Conservation (phyloP, 768 basidiomycete genomes). For the Rhodotorula paludigena region DNA sequence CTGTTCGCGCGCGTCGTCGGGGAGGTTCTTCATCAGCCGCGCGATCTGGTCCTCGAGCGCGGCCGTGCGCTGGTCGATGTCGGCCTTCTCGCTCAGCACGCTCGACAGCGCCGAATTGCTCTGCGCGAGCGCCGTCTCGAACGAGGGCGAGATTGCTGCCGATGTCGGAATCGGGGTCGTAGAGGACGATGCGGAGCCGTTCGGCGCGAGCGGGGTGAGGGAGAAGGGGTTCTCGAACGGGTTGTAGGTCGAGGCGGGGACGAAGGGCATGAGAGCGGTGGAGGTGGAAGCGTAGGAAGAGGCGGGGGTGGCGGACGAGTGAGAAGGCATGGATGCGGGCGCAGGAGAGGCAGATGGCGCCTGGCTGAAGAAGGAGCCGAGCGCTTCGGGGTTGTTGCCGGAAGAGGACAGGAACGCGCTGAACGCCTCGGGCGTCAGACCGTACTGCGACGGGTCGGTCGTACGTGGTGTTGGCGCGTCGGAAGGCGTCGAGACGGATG, state of each 20-base stretch:
- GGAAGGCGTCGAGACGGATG: conserved; percentile 21
- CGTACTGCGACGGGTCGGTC: conserved; percentile 15
- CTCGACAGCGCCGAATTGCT: conserved; percentile 13
- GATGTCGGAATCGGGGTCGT: not conserved
- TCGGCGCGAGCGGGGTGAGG: not conserved
- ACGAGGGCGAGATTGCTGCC: conserved; percentile 9
- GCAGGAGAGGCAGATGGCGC: not conserved
- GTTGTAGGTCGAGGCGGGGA: not conserved
- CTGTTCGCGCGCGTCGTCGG: conserved; percentile 28
- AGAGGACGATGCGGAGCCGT: not conserved
- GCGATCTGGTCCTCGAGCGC: conserved; percentile 33
- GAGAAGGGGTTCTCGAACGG: conserved; percentile 4
- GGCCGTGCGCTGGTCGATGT: conserved; percentile 32
- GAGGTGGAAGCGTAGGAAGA: not conserved
- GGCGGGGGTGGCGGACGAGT: not conserved
- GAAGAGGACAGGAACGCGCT: conserved; percentile 19
- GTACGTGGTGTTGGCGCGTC: not conserved
- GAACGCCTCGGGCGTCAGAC: conserved; percentile 24
- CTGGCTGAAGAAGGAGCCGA: not conserved
- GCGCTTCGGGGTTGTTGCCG: conserved; percentile 13
- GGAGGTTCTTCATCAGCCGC: conserved; percentile 25
- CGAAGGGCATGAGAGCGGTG: conserved; percentile 2
- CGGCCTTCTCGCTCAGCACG: conserved; percentile 21
- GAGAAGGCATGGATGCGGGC: not conserved
- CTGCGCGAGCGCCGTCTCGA: conserved; percentile 8